A percentile compares a stretch with the other conserved stretches of the same genome.
These are phyloP conservation scores for Daedaleopsis nitida DNA, from an alignment of 768 basidiomycete genomes.

Conservation along the genomic window DNA sequence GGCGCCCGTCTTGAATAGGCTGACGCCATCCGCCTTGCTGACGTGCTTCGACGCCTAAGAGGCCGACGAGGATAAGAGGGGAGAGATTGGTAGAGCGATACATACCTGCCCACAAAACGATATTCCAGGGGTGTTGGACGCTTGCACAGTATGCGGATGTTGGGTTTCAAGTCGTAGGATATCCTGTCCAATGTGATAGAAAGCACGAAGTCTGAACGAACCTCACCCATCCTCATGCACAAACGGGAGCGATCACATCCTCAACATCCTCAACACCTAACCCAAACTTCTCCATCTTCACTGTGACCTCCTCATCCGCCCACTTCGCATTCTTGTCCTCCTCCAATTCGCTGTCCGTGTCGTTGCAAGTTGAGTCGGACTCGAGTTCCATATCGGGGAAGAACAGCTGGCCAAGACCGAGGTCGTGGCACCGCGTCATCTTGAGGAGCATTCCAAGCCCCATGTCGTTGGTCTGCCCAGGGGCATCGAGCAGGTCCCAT, in stretches of 20 bases:
- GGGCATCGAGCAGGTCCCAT: constrained; percentile 60
- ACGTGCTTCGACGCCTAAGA: constrained; percentile 9
- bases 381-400: constrained; percentile 31
- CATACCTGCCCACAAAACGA: too few relatives aligned
- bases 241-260: background rate
- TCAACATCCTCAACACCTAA: background rate
- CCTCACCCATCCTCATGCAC: background rate
- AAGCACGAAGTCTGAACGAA: background rate
- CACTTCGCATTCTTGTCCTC: background rate
- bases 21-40: constrained; percentile 22
- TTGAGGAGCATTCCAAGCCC: constrained; percentile 66
- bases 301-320: background rate
- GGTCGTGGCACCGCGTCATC: constrained; percentile 75
- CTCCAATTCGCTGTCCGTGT: background rate
- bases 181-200: background rate
- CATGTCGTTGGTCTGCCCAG: constrained; percentile 36
- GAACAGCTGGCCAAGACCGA: constrained; percentile 68
- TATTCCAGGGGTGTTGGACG: too few relatives aligned
- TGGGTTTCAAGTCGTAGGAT: background rate
- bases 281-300: background rate
- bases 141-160: too few relatives aligned
- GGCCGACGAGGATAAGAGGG: background rate
- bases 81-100: background rate
- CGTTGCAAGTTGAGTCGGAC: constrained; percentile 2
- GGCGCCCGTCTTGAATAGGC: constrained; percentile 38